Base-by-base conservation (phyloP, 345 rosid genomes). In the Gossypium sturtianum region DNA sequence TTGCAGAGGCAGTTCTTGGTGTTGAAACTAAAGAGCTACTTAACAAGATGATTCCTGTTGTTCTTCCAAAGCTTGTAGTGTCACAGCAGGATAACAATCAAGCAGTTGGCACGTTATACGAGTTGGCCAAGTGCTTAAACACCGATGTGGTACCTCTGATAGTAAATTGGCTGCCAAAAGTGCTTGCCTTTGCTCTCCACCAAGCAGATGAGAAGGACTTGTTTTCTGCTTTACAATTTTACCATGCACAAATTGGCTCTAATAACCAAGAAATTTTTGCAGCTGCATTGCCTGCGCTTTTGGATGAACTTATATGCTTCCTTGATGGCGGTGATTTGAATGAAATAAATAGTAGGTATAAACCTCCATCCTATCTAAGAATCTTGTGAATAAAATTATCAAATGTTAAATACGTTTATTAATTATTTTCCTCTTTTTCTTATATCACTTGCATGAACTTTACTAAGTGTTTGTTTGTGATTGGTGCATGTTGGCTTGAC, bases 261-360 rank as follows among this genome's bases (percentile, higher is more conserved):
- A 87, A 94, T 80, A 89, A 89, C 82, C 88, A 84, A 79, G 98
- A 94, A 85, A 89, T 92, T 65, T 94, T 92, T 81, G 80, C 96
- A 53, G 98, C 98, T 75, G 98, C 98, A 64, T 79, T 94, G 71
- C 98, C 98, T 79, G 98, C 89, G 47, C 95, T 94, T 81, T 82
- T 94, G 56, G 98, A 91, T 80, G 97, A 94, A 80, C 98, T 92
- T 68, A 82, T 94, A 56, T 92, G 98, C 89, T 94, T 94, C 83
- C 76, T 83, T 48, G 96, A 91, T 80, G 88, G 91, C 49, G 85
- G 81, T 80, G 91, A 92, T 85, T 80, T 81, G 77, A 78, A 82
- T 74, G 97, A 92, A 85, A 89, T 87, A 75, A 85, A 82, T 54
- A 81, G 85, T 84, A 85, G 98, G 98, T 92, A 88, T 79, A 76